Conservation (phyloP, 2,329 filamentous ascomycete species). For the Sclerotinia glacialis region DNA sequence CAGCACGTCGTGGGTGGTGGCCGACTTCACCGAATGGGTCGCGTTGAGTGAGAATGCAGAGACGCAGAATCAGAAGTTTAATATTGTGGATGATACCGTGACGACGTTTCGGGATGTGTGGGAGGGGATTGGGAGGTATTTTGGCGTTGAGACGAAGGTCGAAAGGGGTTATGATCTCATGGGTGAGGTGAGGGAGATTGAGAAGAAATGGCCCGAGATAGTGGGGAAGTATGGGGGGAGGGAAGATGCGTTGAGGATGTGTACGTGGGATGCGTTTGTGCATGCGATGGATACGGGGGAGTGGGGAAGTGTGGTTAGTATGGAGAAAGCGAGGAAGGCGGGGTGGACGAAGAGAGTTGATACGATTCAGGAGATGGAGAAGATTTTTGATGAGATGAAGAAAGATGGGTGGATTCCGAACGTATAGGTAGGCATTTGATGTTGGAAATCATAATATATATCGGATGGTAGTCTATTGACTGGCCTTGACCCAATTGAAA, state of each 20-base stretch:
- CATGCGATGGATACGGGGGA: conserved; percentile 1
- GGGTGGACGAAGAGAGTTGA: conserved; percentile 14
- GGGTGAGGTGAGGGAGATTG: conserved; percentile 7
- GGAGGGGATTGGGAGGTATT: conserved; percentile 9
- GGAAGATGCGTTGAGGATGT: neutral
- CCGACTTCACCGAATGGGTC: conserved; percentile 4
- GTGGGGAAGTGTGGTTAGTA: conserved; percentile 18
- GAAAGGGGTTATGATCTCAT: neutral
- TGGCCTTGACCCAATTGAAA: neutral
- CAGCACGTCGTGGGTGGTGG: neutral
- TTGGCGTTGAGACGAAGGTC: conserved; percentile 9
- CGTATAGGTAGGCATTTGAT: no score
- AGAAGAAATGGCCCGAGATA: conserved; percentile 4
- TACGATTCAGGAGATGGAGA: conserved; percentile 15
- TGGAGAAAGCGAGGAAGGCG: conserved; percentile 16
- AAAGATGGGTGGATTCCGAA: conserved; percentile 16
- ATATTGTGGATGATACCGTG: conserved; percentile 18
- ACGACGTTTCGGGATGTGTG: conserved; percentile 12
- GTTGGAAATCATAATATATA: neutral
- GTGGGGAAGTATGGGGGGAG: neutral
- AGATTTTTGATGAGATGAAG: conserved; percentile 16
- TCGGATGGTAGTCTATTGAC: neutral
- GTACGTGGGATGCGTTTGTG: conserved; percentile 18
- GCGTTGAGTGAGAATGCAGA: neutral
- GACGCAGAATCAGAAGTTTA: conserved; percentile 12